Base-by-base conservation (phyloP, 2,329 filamentous ascomycete genomes). In the Colletotrichum sp. region DNA sequence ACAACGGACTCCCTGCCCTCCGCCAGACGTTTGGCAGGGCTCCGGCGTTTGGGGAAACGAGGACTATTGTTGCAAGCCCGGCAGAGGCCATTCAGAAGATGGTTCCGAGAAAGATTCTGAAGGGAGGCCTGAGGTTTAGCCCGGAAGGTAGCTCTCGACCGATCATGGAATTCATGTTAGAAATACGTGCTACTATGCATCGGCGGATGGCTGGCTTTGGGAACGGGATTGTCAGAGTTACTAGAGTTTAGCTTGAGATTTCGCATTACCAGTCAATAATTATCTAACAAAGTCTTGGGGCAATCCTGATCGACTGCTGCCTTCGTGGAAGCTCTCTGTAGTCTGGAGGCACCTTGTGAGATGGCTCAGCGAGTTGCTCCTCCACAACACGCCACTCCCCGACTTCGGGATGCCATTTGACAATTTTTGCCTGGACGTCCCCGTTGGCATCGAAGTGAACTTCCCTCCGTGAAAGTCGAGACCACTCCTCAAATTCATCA, bases 401-500 rank as follows among this genome's bases (percentile, higher is more conserved):
- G 7, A 26, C 13, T 3, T 24, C 16, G 3, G 72, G 49, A 28
- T 75, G 36, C 72, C 69, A 72, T 28, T 52, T 55, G 5, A 66
- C 34, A 12, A 57, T 60, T 8, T 16, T 12, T 26, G 28, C 69
- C 62, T 3, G 62, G 16, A 68, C 21, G 12, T 63, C 39, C 5
- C 69, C 77, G 7, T 76, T 69, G 32, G 85, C 84, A 73, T 85
- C 84, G 75, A 87, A 86, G 8, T 85, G 81, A 2, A 86, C 75
- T 69, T 87, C 85, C 28, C 86, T 79, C 32, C 84, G 78, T 59
- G 83, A 78, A 36, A 87, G 80, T n/a, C 83, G 81, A 16, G 85
- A 39, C 86, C 85, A 87, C 74, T 86, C 85, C n/a, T 84, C 81
- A 12, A 82, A 68, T 16, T 83, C 80, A 12, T 78, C 77, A 68